Evolutionary conservation across 2,329 filamentous ascomycete genomes (phyloP), one percentile per base, ranked within the genome.

Genomic region (Orbilia oligospora): DNA sequence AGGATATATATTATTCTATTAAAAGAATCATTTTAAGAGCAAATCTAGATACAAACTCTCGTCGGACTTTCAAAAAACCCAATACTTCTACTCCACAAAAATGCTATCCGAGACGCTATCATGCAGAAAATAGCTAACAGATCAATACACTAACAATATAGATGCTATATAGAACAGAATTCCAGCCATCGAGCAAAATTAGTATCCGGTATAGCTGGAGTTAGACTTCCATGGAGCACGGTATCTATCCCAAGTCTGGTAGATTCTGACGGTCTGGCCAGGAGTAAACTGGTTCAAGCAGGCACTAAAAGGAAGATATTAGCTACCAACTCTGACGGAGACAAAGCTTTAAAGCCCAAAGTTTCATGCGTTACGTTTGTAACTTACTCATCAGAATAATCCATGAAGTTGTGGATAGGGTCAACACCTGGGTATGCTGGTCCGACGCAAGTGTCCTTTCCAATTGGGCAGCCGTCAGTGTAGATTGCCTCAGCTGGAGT

Each of bases 341-440:
- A 44, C 16, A n/a, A 6, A 63, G n/a, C n/a, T 5, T 36, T 36
- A 30, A 30, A 30, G 27, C 44, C 9, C 10, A 2, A 36, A 33
- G 20, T 36, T 20, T 36, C 6, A 30, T 3, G 36, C 2, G n/a
- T n/a, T n/a, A n/a, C 16, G 20, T n/a, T 58, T 16, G 65, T 5
- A 30, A 66, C 72, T 65, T 36, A 76, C 72, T 76, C 72, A n/a
- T 46, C 36, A 16, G 65, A 61, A 76, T 84, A 84, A 79, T 84
- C 82, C 83, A 84, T 84, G 80, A 81, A 83, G 78, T 84, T 84
- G 46, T 82, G 81, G 49, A 84, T 82, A 0, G 83, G 82, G 67
- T 84, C 83, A 27, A 81, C 16, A 1, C 83, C 83, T 14, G 80
- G 20, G 56, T 72, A 75, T 66, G 46, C 69, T 46, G 81, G 80